Evolutionary conservation across 345 rosid species (phyloP).

Genomic region (Bruguiera sexangula): DNA sequence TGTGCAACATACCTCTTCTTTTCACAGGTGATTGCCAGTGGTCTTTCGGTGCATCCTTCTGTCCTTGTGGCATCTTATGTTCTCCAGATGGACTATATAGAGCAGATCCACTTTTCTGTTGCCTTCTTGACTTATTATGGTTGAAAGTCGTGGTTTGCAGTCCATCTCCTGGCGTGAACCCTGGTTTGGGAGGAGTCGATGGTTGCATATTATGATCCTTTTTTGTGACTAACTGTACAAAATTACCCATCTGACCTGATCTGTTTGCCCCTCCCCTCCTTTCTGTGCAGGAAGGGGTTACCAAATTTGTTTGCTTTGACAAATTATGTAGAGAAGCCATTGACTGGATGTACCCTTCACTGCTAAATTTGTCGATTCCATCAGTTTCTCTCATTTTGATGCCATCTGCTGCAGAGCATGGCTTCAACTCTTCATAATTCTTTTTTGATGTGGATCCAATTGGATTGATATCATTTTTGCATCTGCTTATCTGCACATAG

Average conservation of each 20-base stretch:
- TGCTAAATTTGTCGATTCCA: background rate
- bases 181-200: conserved; percentile 35
- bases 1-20: conserved; percentile 38
- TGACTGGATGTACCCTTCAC: conserved; percentile 10
- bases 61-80: conserved; percentile 23
- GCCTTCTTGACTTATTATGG: conserved; percentile 17
- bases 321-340: conserved; percentile 13
- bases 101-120: conserved; percentile 23
- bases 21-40: conserved; percentile 22
- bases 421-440: conserved; percentile 10
- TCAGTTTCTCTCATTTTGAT: conserved; percentile 4
- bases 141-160: conserved; percentile 13
- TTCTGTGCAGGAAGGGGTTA: conserved; percentile 10
- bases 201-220: conserved; percentile 22
- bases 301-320: conserved; percentile 19
- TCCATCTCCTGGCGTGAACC: conserved; percentile 20
- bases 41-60: conserved; percentile 19
- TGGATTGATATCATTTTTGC: conserved; percentile 16
- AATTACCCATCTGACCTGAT: conserved; percentile 17
- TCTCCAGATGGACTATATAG: conserved; percentile 23
- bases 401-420: background rate
- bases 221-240: conserved; percentile 15
- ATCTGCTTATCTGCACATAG: conserved; percentile 21
- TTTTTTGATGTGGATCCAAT: conserved; percentile 18
- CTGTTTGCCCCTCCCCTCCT: conserved; percentile 15